Evolutionary conservation across 2,329 filamentous ascomycete species (phyloP).

Genomic region (Lojkania enalia): DNA sequence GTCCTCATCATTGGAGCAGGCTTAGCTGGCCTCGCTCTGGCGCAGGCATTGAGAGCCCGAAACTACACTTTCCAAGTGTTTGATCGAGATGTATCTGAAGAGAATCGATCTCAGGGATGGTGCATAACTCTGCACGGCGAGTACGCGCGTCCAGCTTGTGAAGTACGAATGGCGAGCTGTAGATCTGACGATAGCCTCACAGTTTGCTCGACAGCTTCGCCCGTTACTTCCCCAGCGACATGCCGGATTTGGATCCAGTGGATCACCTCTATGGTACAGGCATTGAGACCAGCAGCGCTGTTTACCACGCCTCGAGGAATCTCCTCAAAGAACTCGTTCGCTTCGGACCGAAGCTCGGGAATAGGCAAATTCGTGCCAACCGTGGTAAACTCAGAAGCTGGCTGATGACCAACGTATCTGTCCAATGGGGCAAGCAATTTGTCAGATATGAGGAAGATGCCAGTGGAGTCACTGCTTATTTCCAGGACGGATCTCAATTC

Average conservation of each 20-base stretch:
- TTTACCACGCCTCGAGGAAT: background rate
- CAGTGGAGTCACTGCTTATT: slow-evolving; percentile 7
- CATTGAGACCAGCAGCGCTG: background rate
- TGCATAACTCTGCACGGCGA: slow-evolving; percentile 2
- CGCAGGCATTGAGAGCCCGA: slow-evolving; percentile 1
- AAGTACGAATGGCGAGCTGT: background rate
- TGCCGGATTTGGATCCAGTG: slow-evolving; percentile 3
- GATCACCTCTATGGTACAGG: slow-evolving; percentile 1
- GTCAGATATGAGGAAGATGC: slow-evolving; percentile 2
- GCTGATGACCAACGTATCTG: slow-evolving; percentile 4
- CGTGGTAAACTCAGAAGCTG: slow-evolving; percentile 2
- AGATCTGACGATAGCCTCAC: background rate
- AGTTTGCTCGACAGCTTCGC: background rate
- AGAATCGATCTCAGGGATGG: slow-evolving; percentile 1
- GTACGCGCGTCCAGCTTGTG: background rate
- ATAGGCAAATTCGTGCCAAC: slow-evolving; percentile 3
- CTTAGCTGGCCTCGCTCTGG: slow-evolving; percentile 5
- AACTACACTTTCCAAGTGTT: slow-evolving; percentile 7
- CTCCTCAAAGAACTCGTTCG: slow-evolving; percentile 1
- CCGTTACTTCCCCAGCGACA: slow-evolving; percentile 1
- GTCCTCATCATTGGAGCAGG: slow-evolving; percentile 8
- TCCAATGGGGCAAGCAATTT: slow-evolving; percentile 3
- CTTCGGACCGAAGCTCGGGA: background rate
- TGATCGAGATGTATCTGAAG: slow-evolving; percentile 4
- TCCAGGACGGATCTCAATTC: slow-evolving; percentile 7